Evolutionary conservation across 2,329 filamentous ascomycete species (phyloP), one percentile per base, ranked within the genome.

Genomic region (Sporothrix brunneoviolacea): DNA sequence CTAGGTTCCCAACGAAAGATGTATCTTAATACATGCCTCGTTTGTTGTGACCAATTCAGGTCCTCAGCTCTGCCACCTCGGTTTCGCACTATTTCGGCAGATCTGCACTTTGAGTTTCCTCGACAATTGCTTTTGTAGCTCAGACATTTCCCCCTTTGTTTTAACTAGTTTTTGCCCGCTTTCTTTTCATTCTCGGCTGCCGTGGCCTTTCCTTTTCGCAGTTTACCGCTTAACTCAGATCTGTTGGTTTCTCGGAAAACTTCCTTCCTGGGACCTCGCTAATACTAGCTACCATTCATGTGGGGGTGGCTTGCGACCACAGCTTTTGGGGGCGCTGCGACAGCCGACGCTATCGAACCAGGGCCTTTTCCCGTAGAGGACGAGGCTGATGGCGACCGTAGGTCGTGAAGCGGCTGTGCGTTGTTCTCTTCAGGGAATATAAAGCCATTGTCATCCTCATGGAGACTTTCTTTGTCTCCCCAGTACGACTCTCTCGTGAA

Each of bases 401-500:
- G 16, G 21, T 53, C 41, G 15, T 48, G 50, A 1, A 56, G 44
- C 4, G 51, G 51, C 35, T 54, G 48, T 2, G 28, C 55, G 16
- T 51, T 48, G 12, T 18, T 47, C 9, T 53, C 54, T 4, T 32
- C 38, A 2, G 37, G 41, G n/a, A 52, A 56, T 19, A 43, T 45
- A 21, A 48, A 54, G 4, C 35, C 50, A 8, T 53, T 46, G 37
- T 55, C 48, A 16, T 52, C 51, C 2, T 52, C 55, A 16, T 50
- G 52, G 1, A 56, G 52, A 12, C 54, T 57, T 32, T 54, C 38
- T 24, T 54, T 53, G 46, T 53, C 54, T n/a, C 59, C 60, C 50
- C 60, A 60, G 50, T 62, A 58, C 16, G 56, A 51, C 24, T 58
- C 56, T 22, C 60, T 59, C 2, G 53, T 55, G 36, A 66, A 59